phyloP scores from a whole-genome alignment of 768 basidiomycete genomes.

The Naematelia aurantialba region DNA sequence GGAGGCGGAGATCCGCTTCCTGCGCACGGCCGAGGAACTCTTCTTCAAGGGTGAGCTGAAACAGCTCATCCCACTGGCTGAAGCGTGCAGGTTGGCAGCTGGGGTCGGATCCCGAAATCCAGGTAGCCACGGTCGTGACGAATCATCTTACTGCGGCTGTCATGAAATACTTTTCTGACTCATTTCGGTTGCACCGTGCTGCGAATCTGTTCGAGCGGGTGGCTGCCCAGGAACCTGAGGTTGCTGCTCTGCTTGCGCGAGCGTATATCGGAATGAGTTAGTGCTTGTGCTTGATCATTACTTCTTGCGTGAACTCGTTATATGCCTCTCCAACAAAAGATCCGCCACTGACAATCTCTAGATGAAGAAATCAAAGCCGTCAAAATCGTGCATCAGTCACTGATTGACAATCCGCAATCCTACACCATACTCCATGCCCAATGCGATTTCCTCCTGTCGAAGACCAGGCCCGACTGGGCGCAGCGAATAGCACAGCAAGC shows the following conservation, averaged over 20 bases:
- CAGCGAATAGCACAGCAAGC: slow-evolving; percentile 87
- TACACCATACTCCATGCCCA: slow-evolving; percentile 92
- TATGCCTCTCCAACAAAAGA: background rate
- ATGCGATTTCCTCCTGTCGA: slow-evolving; percentile 85
- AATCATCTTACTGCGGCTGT: slow-evolving; percentile 94
- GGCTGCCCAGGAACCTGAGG: slow-evolving; percentile 77
- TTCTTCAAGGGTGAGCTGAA: slow-evolving; percentile 71
- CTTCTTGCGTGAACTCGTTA: background rate
- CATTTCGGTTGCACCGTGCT: slow-evolving; percentile 76
- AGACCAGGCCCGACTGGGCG: slow-evolving; percentile 82
- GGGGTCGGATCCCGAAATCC: slow-evolving; percentile 96
- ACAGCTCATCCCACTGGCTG: background rate
- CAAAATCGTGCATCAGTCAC: slow-evolving; percentile 80
- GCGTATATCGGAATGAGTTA: slow-evolving; percentile 96
- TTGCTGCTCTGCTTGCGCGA: slow-evolving; percentile 76
- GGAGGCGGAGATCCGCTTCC: slow-evolving; percentile 83
- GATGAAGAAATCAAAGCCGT: slow-evolving; percentile 99
- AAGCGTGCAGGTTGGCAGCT: slow-evolving; percentile 84
- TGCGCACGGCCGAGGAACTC: slow-evolving; percentile 81
- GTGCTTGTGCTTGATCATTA: slow-evolving; percentile 47
- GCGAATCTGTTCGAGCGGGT: slow-evolving; percentile 94
- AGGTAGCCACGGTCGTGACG: slow-evolving; percentile 92
- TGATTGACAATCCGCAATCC: slow-evolving; percentile 80
- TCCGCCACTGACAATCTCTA: slow-evolving; percentile 45
- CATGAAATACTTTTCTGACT: slow-evolving; percentile 94